Evolutionary conservation across 2,329 filamentous ascomycete genomes (phyloP), one percentile per base, ranked within the genome.

Genomic region (Colletotrichum tanaceti): DNA sequence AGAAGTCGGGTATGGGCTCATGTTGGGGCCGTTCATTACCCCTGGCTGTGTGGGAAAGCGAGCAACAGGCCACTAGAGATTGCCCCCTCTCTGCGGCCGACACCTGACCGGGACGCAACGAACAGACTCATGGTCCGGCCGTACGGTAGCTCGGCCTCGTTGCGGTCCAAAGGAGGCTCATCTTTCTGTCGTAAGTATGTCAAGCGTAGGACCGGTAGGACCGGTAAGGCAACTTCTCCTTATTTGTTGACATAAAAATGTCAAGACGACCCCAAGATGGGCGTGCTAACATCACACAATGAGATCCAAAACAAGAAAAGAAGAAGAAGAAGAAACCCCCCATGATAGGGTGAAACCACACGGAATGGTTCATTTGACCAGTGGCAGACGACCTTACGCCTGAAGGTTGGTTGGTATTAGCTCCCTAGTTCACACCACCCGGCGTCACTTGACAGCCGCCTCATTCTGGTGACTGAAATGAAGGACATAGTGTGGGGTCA

Each of bases 391-490:
- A 28, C 28, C 28, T 28, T 28, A 16, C n/a, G 10, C 32, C 35
- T 35, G 24, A 39, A n/a, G n/a, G 28, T 10, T 43, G n/a, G 38
- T 10, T 43, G 41, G 41, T n/a, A n/a, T n/a, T 2, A 20, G 35
- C 35, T 35, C 20, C 41, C 16, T n/a, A 47, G 60, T 52, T 28
- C 54, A 46, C 55, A 7, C 22, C 41, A 54, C 20, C 32, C 39
- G 47, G 24, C 44, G 57, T 69, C 55, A 69, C 52, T 69, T 61
- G 62, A 60, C 65, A 50, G 57, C 44, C 22, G 35, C 35, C 28
- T 6, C 4, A 46, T n/a, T 22, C 14, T 28, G 14, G 16, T 5
- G 43, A 13, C 16, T 32, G 50, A 16, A 28, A 14, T 39, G 16
- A 41, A 39, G 2, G 39, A 14, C 9, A 47, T 35, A 10, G 11